Base-by-base conservation (phyloP, 106 monocot species). In the Allium cepa region DNA sequence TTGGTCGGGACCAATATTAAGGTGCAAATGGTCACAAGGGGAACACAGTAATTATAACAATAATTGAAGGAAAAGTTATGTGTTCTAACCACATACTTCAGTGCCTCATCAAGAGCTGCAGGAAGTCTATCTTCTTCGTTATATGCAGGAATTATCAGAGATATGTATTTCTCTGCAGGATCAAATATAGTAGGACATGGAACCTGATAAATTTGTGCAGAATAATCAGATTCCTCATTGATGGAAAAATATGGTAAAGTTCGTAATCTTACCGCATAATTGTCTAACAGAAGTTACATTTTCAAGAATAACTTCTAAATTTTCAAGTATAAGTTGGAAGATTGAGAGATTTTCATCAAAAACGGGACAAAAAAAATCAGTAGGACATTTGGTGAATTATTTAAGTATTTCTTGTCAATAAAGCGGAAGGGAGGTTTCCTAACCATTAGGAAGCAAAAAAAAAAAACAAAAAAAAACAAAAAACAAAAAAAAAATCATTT, bases 91-190 rank as follows among this genome's bases (percentile, higher is more conserved):
- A 86, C 87, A 86, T 74, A 99, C 99, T 81, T 93, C 59, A 93
- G 50, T 22, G 83, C 87, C 76, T 99, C 99, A 53, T 68, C 64
- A 69, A 99, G 84, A 73, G 89, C 82, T 61, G 71, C 86, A 59
- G 99, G 90, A 81, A 99, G 90, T 79, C 99, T 80, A 53, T 93
- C 79, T 57, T 93, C 83, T 79, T 99, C 99, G 68, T 93, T 99
- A 60, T 74, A 99, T 67, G 93, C 99, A 47, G 99, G 99, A 64
- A 99, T 69, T 73, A 99, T 84, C 62, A 99, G 72, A 56, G 99
- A 99, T 65, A 99, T 85, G 63, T 92, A 99, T 77, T 85, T 93
- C 68, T 99, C 99, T n/a, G 93, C 80, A 66, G 84, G 82, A 78
- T 99, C 99, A 81, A 82, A 87, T 49, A 99, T 81, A 57, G 92